Conservation (phyloP, 2,329 filamentous ascomycete species). For the Colletotrichum musicola region DNA sequence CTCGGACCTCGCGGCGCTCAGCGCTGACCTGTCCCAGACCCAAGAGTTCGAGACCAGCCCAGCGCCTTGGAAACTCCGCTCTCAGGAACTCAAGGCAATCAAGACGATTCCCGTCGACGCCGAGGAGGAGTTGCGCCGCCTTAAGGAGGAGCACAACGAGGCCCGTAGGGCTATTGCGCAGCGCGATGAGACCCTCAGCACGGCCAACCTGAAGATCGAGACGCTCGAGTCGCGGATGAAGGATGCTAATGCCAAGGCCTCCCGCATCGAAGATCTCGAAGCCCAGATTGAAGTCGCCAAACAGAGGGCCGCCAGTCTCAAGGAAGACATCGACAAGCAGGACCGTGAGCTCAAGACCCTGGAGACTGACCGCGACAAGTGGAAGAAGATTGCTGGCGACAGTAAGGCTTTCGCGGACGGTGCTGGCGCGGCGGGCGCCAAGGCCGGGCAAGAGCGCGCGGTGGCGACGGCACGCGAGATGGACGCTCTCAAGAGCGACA, state of each 20-base stretch:
- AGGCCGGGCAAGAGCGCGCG: constrained; percentile 74
- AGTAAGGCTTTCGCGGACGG: constrained; percentile 67
- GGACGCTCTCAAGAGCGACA: constrained; percentile 77
- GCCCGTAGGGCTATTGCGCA: constrained; percentile 78
- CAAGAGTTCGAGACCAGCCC: constrained; percentile 82
- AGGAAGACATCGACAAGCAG: constrained; percentile 75
- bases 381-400: constrained; percentile 78
- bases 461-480: constrained; percentile 80
- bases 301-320: constrained; percentile 64
- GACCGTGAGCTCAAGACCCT: constrained; percentile 74
- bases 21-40: constrained; percentile 77
- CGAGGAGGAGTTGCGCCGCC: constrained; percentile 84
- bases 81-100: constrained; percentile 83
- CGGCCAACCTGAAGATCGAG: constrained; percentile 91
- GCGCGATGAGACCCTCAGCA: constrained; percentile 86
- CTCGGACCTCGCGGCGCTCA: constrained; percentile 77
- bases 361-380: constrained; percentile 76
- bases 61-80: constrained; percentile 86
- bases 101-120: constrained; percentile 85
- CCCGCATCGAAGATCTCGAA: constrained; percentile 76
- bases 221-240: constrained; percentile 89
- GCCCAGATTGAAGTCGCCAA: constrained; percentile 66
- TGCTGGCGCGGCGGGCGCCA: constrained; percentile 61
- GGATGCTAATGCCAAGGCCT: constrained; percentile 83
- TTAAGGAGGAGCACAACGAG: constrained; percentile 85